phyloP scores from a whole-genome alignment of 129 eudicot species.

The Flaveria brownii region DNA sequence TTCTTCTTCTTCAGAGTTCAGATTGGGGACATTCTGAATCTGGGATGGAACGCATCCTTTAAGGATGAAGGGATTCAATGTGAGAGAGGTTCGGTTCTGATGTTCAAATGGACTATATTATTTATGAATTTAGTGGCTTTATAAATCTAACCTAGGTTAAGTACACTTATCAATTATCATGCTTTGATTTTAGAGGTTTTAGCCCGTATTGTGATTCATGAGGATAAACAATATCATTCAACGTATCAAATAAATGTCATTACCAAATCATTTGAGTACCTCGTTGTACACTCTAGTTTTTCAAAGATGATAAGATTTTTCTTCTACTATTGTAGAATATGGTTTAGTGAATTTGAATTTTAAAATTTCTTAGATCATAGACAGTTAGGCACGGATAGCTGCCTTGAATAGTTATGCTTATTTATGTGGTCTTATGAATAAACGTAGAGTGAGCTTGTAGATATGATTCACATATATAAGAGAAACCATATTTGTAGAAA shows the following conservation, averaged over 20 bases:
- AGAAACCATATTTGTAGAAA: background rate
- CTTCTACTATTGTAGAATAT: no score
- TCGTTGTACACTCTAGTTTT: no score
- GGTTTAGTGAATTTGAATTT: background rate
- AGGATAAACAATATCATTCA: no score
- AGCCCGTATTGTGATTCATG: no score
- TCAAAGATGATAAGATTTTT: no score
- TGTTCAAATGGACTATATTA: slow-evolving; percentile 29
- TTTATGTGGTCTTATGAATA: background rate
- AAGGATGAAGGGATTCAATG: slow-evolving; percentile 24
- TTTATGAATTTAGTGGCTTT: no score
- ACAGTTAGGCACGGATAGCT: background rate
- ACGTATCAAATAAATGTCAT: no score
- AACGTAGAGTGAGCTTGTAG: background rate
- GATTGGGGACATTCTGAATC: slow-evolving; percentile 23
- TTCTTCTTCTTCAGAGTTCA: slow-evolving; percentile 14
- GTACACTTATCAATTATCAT: no score
- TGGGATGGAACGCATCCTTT: background rate
- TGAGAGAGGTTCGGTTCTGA: slow-evolving; percentile 26
- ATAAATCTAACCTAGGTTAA: no score
- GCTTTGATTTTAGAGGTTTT: no score
- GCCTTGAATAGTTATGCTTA: background rate
- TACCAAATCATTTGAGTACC: no score
- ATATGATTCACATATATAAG: background rate
- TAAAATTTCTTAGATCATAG: background rate